Percentiles rank a stretch among this genome's conserved stretches.
Evolutionary conservation across 2,329 filamentous ascomycete species (phyloP).

Genomic region (Talaromyces funiculosus): DNA sequence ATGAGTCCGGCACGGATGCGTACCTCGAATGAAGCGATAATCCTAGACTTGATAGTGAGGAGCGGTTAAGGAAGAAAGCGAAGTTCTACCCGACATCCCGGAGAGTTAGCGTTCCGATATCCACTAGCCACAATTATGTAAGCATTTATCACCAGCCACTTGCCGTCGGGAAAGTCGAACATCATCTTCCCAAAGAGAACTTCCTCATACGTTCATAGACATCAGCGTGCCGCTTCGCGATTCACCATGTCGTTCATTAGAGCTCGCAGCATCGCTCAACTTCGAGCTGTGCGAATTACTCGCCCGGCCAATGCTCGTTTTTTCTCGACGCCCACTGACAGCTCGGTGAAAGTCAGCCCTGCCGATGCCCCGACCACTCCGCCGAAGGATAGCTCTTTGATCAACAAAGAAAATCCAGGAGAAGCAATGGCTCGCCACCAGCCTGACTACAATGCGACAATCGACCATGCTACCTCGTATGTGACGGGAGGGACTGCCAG

Average conservation of each 20-base stretch:
- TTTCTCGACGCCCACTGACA: slow-evolving; percentile 41
- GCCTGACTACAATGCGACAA: slow-evolving; percentile 72
- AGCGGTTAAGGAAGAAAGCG: slow-evolving; percentile 25
- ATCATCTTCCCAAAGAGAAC: slow-evolving; percentile 8
- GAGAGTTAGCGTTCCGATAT: slow-evolving; percentile 8
- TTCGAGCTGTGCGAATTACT: slow-evolving; percentile 27
- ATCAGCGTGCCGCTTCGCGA: slow-evolving; percentile 1
- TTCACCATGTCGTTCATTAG: slow-evolving; percentile 62
- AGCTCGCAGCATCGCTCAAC: slow-evolving; percentile 39
- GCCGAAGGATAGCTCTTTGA: slow-evolving; percentile 40
- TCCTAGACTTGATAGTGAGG: slow-evolving; percentile 15
- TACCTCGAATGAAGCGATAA: slow-evolving; percentile 6
- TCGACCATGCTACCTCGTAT: slow-evolving; percentile 90
- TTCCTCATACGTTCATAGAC: slow-evolving; percentile 13
- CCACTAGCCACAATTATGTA: slow-evolving; percentile 15
- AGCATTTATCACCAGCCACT: slow-evolving; percentile 11
- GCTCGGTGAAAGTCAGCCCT: slow-evolving; percentile 50
- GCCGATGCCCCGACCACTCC: slow-evolving; percentile 40
- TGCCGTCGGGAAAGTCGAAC: slow-evolving; percentile 10
- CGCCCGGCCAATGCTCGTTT: slow-evolving; percentile 34
- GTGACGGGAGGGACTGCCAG: slow-evolving; percentile 25
- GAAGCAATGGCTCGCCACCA: slow-evolving; percentile 58
- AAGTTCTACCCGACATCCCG: slow-evolving; percentile 21
- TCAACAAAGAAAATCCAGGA: slow-evolving; percentile 46
- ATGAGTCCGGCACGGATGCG: not conserved